These are phyloP conservation scores for Pueraria montana DNA, from an alignment of 306 rosid genomes.

Conservation along the genomic window DNA sequence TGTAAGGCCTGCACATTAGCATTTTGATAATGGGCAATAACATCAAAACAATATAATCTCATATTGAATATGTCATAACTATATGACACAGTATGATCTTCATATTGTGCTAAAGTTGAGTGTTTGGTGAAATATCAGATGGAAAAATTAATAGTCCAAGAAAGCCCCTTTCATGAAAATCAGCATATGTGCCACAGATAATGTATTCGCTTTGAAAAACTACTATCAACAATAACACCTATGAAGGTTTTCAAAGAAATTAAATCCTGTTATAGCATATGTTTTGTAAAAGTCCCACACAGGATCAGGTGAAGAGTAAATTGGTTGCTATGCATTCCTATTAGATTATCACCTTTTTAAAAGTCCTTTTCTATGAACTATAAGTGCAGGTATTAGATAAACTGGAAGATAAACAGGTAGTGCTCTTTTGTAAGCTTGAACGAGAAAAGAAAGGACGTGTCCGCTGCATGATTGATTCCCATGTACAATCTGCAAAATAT, in stretches of 20 bases:
- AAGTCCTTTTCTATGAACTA: constrained; percentile 92
- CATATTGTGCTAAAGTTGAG: constrained; percentile 32
- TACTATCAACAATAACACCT: constrained; percentile 5
- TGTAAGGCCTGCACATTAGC: constrained; percentile 69
- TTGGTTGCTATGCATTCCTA: constrained; percentile 31
- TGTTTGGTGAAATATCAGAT: constrained; percentile 35
- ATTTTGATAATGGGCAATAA: constrained; percentile 38
- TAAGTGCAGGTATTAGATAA: constrained; percentile 90
- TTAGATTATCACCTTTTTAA: constrained; percentile 72
- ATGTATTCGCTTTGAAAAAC: constrained; percentile 37
- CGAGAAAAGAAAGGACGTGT: constrained; percentile 77
- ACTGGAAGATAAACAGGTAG: constrained; percentile 96
- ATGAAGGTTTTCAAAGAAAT: background rate
- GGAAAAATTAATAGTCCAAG: constrained; percentile 37
- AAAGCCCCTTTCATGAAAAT: constrained; percentile 19
- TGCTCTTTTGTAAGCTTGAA: constrained; percentile 93
- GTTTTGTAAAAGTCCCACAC: constrained; percentile 9
- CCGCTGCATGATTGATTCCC: constrained; percentile 83
- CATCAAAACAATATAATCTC: constrained; percentile 24
- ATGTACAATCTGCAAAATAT: constrained; percentile 84
- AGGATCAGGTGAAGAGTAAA: constrained; percentile 21
- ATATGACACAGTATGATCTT: constrained; percentile 11
- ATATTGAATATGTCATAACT: constrained; percentile 1
- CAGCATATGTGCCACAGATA: constrained; percentile 19
- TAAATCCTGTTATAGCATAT: constrained; percentile 8